Evolutionary conservation across 129 eudicot species (phyloP), one percentile per base, ranked within the genome.

Genomic region (Chrysanthemum makinoi): DNA sequence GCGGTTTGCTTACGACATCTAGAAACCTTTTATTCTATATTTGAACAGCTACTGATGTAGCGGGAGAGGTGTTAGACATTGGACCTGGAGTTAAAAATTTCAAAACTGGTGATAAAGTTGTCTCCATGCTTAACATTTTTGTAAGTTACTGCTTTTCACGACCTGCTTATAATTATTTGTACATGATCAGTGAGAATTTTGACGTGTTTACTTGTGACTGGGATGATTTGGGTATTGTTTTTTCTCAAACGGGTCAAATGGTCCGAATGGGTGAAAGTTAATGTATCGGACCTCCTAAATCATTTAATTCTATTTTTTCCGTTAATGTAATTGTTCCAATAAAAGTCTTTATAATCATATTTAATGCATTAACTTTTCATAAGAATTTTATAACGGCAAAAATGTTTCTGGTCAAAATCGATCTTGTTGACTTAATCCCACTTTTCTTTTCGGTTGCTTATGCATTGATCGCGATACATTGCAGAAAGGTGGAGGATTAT

Each of bases 31-130:
- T n/a, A n/a, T n/a, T n/a, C n/a, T n/a, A n/a, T n/a, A n/a, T n/a
- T n/a, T n/a, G n/a, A n/a, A 65, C 84, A 89, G 96, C 83, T 33
- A 79, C 86, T 72, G 96, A 89, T 82, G 79, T 89, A 50, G 96
- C 91, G 10, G 96, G 96, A 75, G 96, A 81, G 80, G 86, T 89
- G 47, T 71, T 77, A 59, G 87, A 86, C 51, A 77, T 80, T 65
- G 96, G 96, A 75, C 75, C 89, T 72, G 87, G 84, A 44, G 90
- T 86, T 0, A 62, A 70, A 22, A 86, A 76, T 5, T 82, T 86
- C 76, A 84, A 89, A 80, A 57, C 75, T 56, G 92, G 96, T 61
- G 96, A 89, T 80, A 86, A 84, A 75, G 91, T 89, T 62, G 87
- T 89, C 47, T 72, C 91, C 46, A 26, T 76, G 67, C 72, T 81